Evolutionary conservation across 208 protist species (phyloP).

Genomic region (Trypanosoma brucei): DNA sequence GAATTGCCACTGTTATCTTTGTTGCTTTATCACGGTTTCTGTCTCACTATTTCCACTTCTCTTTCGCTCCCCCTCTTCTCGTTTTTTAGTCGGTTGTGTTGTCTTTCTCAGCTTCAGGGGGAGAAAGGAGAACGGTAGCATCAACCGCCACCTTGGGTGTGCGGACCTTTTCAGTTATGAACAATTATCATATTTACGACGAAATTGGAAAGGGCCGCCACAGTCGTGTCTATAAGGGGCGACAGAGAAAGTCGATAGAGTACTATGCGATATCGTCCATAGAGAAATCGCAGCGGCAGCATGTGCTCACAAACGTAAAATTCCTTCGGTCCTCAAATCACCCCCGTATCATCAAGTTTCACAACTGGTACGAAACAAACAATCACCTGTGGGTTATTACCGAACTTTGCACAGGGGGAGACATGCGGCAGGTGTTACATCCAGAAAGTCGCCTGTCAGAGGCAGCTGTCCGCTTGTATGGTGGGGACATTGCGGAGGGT

Average conservation of each 20-base stretch:
- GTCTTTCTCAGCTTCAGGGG: no score
- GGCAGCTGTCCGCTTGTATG: slow-evolving; percentile 71
- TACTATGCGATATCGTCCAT: slow-evolving; percentile 94
- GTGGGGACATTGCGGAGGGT: slow-evolving; percentile 76
- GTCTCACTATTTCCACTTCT: neutral
- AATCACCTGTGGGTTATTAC: slow-evolving; percentile 96
- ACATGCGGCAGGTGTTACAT: slow-evolving; percentile 77
- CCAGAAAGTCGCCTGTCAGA: slow-evolving; percentile 63
- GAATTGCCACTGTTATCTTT: neutral
- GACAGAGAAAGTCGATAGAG: slow-evolving; percentile 86
- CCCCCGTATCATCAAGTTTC: slow-evolving; percentile 87
- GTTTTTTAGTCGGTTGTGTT: neutral
- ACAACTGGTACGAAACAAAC: slow-evolving; percentile 95
- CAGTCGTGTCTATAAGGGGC: slow-evolving; percentile 92
- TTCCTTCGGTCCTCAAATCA: slow-evolving; percentile 74
- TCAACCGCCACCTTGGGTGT: no score
- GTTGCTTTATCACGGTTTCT: neutral
- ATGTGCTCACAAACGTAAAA: slow-evolving; percentile 84
- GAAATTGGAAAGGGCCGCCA: slow-evolving; percentile 88
- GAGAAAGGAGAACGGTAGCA: no score
- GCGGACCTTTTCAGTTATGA: slow-evolving; percentile 44
- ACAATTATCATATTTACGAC: slow-evolving; percentile 92
- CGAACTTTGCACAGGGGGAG: slow-evolving; percentile 91
- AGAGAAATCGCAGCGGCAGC: slow-evolving; percentile 85
- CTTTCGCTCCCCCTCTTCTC: neutral